Evolutionary conservation across 2,329 filamentous ascomycete genomes (phyloP).

Genomic region (Hawksworthiomyces lignivorus): DNA sequence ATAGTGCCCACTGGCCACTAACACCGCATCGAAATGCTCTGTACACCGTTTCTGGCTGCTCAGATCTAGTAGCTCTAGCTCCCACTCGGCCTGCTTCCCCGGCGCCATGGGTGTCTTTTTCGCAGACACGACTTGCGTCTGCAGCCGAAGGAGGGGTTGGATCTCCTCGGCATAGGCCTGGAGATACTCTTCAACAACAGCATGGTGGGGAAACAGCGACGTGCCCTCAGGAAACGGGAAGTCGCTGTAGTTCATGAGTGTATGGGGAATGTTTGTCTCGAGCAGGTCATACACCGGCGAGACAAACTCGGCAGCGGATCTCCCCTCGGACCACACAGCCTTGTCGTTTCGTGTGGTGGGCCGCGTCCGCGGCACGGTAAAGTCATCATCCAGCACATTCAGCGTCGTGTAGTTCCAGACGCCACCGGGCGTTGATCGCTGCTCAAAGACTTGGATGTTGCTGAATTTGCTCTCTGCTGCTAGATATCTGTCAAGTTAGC

Average conservation of each 20-base stretch:
- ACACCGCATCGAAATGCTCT: no score
- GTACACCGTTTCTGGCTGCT: no score
- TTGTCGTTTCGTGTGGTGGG: conserved; percentile 33
- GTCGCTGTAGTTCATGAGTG: conserved; percentile 64
- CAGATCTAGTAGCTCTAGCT: no score
- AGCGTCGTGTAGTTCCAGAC: conserved; percentile 60
- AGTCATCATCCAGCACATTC: conserved; percentile 15
- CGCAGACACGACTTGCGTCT: not conserved
- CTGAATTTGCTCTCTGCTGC: conserved; percentile 55
- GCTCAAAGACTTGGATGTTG: conserved; percentile 62
- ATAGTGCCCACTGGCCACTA: no score
- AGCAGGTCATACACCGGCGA: conserved; percentile 63
- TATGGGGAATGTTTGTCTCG: conserved; percentile 69
- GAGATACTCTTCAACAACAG: conserved; percentile 28
- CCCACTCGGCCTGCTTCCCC: not conserved
- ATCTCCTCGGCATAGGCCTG: conserved; percentile 1
- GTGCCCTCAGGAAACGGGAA: conserved; percentile 47
- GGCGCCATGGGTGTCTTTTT: not conserved
- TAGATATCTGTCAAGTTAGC: conserved; percentile 49
- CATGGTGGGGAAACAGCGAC: conserved; percentile 60
- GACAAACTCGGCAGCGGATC: conserved; percentile 43
- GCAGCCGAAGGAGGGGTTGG: not conserved
- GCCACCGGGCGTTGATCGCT: conserved; percentile 57
- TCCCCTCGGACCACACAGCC: conserved; percentile 20
- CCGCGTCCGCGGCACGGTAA: conserved; percentile 19